Conservation (phyloP, 2,329 filamentous ascomycete genomes). For the Ustulina deusta region DNA sequence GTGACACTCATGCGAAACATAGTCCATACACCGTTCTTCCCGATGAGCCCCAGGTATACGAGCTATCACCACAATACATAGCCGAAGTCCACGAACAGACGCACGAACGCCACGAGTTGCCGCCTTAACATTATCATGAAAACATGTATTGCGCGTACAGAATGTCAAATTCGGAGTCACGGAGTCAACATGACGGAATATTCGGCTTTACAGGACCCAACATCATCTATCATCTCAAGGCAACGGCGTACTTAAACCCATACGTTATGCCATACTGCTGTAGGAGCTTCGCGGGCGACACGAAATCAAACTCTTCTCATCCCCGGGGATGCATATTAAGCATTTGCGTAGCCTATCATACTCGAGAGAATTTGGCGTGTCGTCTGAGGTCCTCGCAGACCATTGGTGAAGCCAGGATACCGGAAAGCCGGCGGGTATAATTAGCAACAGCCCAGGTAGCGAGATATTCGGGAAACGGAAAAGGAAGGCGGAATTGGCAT, state of each 20-base stretch:
- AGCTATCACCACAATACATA: constrained; percentile 34
- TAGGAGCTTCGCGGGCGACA: background rate
- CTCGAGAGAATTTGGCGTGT: background rate
- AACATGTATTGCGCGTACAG: background rate
- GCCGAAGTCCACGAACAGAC: constrained; percentile 34
- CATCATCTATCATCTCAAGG: background rate
- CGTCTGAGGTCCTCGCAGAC: background rate
- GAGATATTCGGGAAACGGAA: background rate
- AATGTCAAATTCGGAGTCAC: background rate
- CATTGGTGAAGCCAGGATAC: background rate
- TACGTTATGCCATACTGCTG: background rate
- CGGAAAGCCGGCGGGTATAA: background rate
- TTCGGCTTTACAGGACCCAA: background rate
- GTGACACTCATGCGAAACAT: background rate
- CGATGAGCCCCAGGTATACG: constrained; percentile 22
- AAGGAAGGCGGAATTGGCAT: background rate
- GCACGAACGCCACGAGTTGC: constrained; percentile 24
- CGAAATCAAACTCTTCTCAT: background rate
- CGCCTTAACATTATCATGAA: constrained; percentile 15
- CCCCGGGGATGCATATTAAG: background rate
- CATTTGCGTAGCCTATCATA: background rate
- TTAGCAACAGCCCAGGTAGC: background rate
- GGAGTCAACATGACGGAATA: background rate
- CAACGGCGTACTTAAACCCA: background rate
- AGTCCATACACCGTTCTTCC: background rate